phyloP scores from a whole-genome alignment of 768 basidiomycete species.

The Harrya chromipes region DNA sequence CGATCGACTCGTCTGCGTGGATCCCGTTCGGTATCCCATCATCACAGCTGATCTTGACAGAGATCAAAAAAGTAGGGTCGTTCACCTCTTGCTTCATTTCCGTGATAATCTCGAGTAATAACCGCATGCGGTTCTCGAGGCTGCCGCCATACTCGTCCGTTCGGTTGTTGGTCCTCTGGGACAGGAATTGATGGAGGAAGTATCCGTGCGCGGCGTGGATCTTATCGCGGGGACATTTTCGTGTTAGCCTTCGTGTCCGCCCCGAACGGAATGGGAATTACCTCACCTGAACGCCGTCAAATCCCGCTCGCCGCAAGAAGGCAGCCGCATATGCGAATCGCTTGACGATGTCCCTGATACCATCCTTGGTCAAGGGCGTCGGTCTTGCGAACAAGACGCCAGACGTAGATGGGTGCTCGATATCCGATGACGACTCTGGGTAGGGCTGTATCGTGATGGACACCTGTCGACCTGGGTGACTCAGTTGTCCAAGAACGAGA shows the following conservation, averaged over 20 bases:
- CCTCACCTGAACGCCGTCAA: slow-evolving; percentile 59
- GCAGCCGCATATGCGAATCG: slow-evolving; percentile 53
- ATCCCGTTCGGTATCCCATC: slow-evolving; percentile 32
- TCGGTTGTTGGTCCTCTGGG: slow-evolving; percentile 42
- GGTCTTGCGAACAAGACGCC: slow-evolving; percentile 32
- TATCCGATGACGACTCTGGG: slow-evolving; percentile 33
- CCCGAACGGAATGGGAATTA: not conserved
- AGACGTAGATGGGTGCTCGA: slow-evolving; percentile 33
- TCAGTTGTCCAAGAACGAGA: slow-evolving; percentile 32
- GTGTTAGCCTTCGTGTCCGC: no score
- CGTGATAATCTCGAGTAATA: slow-evolving; percentile 45
- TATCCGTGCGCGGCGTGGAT: slow-evolving; percentile 46
- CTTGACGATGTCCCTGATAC: slow-evolving; percentile 49
- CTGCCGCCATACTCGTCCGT: slow-evolving; percentile 58
- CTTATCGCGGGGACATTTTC: slow-evolving; percentile 14
- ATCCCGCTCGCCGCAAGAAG: slow-evolving; percentile 55
- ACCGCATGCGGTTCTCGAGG: slow-evolving; percentile 48
- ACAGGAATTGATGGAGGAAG: slow-evolving; percentile 47
- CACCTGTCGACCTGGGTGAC: slow-evolving; percentile 34
- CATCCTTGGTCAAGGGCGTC: slow-evolving; percentile 40
- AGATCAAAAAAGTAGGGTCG: slow-evolving; percentile 27
- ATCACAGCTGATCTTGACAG: slow-evolving; percentile 34
- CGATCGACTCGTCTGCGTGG: slow-evolving; percentile 30
- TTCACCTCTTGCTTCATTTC: slow-evolving; percentile 41
- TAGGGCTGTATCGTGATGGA: slow-evolving; percentile 35